Base-by-base conservation (phyloP, 2,329 filamentous ascomycete genomes). In the Colletotrichum sp. region DNA sequence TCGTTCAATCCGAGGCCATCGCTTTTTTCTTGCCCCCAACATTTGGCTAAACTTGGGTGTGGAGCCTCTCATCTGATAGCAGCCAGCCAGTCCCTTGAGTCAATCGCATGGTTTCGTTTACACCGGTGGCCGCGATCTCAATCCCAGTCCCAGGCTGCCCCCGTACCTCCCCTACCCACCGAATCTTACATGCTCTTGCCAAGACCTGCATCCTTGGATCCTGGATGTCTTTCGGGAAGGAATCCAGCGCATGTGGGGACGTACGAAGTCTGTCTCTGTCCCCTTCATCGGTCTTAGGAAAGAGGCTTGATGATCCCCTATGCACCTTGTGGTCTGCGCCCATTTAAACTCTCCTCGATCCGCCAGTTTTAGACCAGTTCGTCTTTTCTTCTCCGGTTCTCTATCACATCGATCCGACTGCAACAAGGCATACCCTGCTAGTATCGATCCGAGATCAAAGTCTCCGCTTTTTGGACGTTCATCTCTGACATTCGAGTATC, bases 171-270 rank as follows among this genome's bases (percentile, higher is more conserved):
- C 34, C 34, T 63, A 44, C 55, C 57, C 30, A 16, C 68, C 39
- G 55, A 72, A 68, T 62, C 68, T 44, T 32, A 72, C 68, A 49
- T 63, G 32, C 55, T 26, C 28, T 70, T 63, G 15, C 68, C 36
- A 16, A 39, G 28, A 15, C 28, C 16, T 26, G 16, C 28, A 63
- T 44, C 57, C 70, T 68, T 26, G 16, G 15, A 63, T 70, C 44
- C 73, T 68, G 44, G 24, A 32, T 57, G 70, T 49, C 26, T 68
- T 59, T 68, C 70, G 73, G 70, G 70, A 73, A 73, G 57, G 57
- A 76, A 64, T 73, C 73, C 36, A 73, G 63, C 73, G 32, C 73
- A 76, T 5, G 57, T 30, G 32, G 30, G 68, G 71, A 62, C 18
- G 18, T 52, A 60, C 39, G 44, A n/a, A 55, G 68, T 15, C 13